Evolutionary conservation across 768 basidiomycete genomes (phyloP).

Genomic region (Suillus sp.): DNA sequence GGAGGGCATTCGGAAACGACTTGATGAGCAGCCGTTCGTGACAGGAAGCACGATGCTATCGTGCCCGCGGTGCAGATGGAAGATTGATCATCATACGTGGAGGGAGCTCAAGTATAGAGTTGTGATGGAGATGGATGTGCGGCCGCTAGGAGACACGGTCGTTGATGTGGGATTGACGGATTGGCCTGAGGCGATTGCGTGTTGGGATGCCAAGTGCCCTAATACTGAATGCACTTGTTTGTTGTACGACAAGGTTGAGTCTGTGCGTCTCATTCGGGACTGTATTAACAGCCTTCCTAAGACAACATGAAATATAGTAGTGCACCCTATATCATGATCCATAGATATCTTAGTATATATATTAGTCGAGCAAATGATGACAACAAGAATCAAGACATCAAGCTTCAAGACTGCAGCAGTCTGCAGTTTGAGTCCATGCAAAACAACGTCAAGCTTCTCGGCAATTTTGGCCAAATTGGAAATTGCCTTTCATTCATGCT

Average conservation of each 20-base stretch:
- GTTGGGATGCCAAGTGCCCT: conserved; percentile 60
- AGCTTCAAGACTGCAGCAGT: too few species aligned
- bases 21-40: conserved; percentile 63
- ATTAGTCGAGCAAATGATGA: background rate
- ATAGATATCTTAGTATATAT: background rate
- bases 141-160: conserved; percentile 63
- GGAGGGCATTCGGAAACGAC: conserved; percentile 48
- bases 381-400: too few species aligned
- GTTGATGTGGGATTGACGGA: conserved; percentile 47
- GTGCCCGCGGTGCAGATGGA: conserved; percentile 52
- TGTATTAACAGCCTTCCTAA: conserved; percentile 54
- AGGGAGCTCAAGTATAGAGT: conserved; percentile 62
- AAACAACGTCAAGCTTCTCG: too few species aligned
- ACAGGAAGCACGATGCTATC: conserved; percentile 38
- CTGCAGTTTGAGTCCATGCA: too few species aligned
- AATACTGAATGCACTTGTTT: conserved; percentile 46
- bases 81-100: conserved; percentile 63
- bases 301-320: conserved; percentile 28
- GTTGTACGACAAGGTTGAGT: conserved; percentile 58
- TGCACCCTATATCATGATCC: background rate
- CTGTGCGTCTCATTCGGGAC: conserved; percentile 53
- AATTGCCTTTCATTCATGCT: conserved; percentile 21
- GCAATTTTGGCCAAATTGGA: background rate
- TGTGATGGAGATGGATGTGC: conserved; percentile 56
- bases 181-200: conserved; percentile 61